phyloP scores from a whole-genome alignment of 2,329 filamentous ascomycete species.

The Cordyceps sp. region DNA sequence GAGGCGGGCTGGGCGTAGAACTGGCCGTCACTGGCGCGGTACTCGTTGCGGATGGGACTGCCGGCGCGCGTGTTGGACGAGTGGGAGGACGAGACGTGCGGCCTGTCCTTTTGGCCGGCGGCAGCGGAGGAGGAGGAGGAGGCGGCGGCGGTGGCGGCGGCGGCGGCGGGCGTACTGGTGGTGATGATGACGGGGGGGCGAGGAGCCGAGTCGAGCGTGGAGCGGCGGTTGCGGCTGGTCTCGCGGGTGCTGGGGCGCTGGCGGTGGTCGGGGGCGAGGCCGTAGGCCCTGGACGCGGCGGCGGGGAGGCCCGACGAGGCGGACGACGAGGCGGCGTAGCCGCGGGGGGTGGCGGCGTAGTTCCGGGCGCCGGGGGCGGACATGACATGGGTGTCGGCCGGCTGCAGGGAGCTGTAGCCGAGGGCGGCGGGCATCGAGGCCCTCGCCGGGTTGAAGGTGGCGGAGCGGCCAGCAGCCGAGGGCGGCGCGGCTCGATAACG shows the following conservation, averaged over 20 bases:
- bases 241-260: constrained; percentile 32
- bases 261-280: constrained; percentile 34
- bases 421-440: constrained; percentile 34
- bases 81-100: constrained; percentile 23
- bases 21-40: constrained; percentile 31
- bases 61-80: constrained; percentile 15
- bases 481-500: constrained; percentile 22
- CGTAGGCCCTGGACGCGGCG: constrained; percentile 35
- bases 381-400: constrained; percentile 35
- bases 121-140: background rate
- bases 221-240: constrained; percentile 31
- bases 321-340: constrained; percentile 14
- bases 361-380: constrained; percentile 21
- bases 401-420: constrained; percentile 32
- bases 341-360: constrained; percentile 16
- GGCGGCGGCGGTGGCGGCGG: constrained; percentile 4
- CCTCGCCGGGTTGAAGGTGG: constrained; percentile 30
- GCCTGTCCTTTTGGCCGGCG: constrained; percentile 19
- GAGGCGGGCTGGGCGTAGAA: constrained; percentile 43
- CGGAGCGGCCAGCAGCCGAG: constrained; percentile 24
- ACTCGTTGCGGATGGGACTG: constrained; percentile 35
- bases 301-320: constrained; percentile 20
- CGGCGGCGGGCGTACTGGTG: constrained; percentile 14
- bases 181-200: constrained; percentile 41
- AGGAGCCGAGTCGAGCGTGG: constrained; percentile 30